These are phyloP conservation scores for Amanita jacksonii DNA, from an alignment of 768 basidiomycete genomes.

Conservation along the genomic window DNA sequence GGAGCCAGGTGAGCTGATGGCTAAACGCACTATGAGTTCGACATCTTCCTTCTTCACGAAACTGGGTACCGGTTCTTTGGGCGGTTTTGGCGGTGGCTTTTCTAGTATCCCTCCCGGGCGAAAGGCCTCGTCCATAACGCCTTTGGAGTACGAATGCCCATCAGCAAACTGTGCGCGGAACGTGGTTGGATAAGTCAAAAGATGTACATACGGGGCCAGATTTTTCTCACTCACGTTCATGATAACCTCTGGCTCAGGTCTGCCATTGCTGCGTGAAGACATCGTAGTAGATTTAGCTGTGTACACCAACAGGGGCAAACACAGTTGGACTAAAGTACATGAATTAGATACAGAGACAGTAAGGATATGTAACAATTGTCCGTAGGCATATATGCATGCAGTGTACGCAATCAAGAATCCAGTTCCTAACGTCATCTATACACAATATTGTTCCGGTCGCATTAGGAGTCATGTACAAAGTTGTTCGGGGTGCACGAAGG, in stretches of 20 bases:
- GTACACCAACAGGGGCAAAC: neutral
- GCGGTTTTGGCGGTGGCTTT: conserved; percentile 37
- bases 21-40: conserved; percentile 46
- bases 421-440: neutral
- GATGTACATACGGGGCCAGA: neutral
- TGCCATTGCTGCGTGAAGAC: conserved; percentile 38
- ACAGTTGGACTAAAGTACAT: neutral
- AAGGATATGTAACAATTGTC: neutral
- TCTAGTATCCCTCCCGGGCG: conserved; percentile 47
- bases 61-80: conserved; percentile 30
- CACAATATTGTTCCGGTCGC: neutral
- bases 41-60: conserved; percentile 50
- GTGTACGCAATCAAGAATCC: neutral
- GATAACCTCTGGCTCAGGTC: conserved; percentile 57
- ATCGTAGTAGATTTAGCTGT: no score
- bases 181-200: neutral
- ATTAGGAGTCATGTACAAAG: neutral
- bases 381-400: neutral
- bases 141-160: conserved; percentile 59
- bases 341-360: no score
- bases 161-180: conserved; percentile 42
- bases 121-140: conserved; percentile 57
- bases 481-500: no score
- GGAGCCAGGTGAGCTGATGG: neutral
- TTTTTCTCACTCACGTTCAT: conserved; percentile 38